These are phyloP conservation scores for Colletotrichum spaethianum DNA, from an alignment of 2,329 filamentous ascomycete species.

Conservation along the genomic window DNA sequence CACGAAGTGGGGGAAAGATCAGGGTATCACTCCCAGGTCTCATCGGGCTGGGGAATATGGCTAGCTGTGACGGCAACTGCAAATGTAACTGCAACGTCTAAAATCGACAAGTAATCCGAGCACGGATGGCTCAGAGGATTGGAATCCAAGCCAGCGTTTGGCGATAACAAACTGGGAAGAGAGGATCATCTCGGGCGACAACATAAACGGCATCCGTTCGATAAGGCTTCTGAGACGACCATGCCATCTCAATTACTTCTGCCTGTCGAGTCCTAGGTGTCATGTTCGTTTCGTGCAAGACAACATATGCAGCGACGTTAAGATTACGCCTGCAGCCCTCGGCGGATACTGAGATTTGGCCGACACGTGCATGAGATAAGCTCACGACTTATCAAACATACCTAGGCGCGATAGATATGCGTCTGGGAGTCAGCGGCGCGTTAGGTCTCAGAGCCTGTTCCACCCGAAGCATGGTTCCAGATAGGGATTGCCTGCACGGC, in stretches of 20 bases:
- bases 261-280: neutral
- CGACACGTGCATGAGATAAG: constrained; percentile 25
- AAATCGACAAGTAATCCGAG: neutral
- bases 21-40: too few species aligned
- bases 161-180: neutral
- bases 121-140: neutral
- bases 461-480: neutral
- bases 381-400: neutral
- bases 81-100: neutral
- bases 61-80: neutral
- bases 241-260: neutral
- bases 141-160: neutral
- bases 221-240: neutral
- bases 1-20: neutral
- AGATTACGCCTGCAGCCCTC: constrained; percentile 31
- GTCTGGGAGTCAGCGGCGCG: neutral
- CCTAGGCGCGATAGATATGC: neutral
- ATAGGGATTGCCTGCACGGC: neutral
- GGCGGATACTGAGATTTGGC: constrained; percentile 4
- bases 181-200: neutral
- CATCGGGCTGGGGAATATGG: neutral
- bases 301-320: constrained; percentile 20
- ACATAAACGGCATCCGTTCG: neutral
- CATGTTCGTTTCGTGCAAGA: neutral
- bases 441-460: neutral